Conservation (phyloP, 306 rosid genomes). For the Inga oerstediana region DNA sequence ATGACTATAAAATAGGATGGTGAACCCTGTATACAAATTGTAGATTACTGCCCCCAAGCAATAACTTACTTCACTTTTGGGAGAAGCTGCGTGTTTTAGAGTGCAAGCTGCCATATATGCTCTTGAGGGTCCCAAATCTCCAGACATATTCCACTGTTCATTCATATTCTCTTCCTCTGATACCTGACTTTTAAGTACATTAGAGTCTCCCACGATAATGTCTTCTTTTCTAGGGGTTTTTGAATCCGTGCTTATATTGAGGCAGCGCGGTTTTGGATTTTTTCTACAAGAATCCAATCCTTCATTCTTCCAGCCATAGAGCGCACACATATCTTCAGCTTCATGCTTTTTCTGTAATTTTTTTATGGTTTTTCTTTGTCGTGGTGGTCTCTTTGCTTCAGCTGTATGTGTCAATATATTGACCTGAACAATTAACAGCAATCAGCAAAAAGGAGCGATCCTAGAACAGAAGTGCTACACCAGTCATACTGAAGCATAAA, state of each 20-base stretch:
- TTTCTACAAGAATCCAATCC: slow-evolving; percentile 11
- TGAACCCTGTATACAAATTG: slow-evolving; percentile 4
- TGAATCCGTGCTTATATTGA: slow-evolving; percentile 23
- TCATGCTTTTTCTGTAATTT: slow-evolving; percentile 46
- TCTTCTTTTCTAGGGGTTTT: slow-evolving; percentile 31
- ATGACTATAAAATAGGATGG: background rate
- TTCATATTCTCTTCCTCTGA: slow-evolving; percentile 34
- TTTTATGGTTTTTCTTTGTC: slow-evolving; percentile 44
- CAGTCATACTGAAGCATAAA: background rate
- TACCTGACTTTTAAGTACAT: slow-evolving; percentile 29
- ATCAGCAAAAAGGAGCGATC: background rate
- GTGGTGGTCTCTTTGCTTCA: slow-evolving; percentile 47
- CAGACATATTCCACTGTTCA: slow-evolving; percentile 25
- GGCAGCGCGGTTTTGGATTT: slow-evolving; percentile 1
- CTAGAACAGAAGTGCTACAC: background rate
- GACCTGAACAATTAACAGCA: slow-evolving; percentile 50
- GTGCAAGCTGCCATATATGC: slow-evolving; percentile 18
- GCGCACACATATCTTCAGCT: slow-evolving; percentile 42
- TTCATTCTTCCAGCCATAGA: slow-evolving; percentile 30
- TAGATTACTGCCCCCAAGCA: background rate
- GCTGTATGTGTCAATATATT: slow-evolving; percentile 62
- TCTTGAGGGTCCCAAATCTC: slow-evolving; percentile 13
- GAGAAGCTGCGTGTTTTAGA: background rate
- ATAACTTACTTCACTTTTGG: background rate
- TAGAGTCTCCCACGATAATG: slow-evolving; percentile 21